Base-by-base conservation (phyloP, 2,329 filamentous ascomycete genomes). In the Leptodontidium sp. region DNA sequence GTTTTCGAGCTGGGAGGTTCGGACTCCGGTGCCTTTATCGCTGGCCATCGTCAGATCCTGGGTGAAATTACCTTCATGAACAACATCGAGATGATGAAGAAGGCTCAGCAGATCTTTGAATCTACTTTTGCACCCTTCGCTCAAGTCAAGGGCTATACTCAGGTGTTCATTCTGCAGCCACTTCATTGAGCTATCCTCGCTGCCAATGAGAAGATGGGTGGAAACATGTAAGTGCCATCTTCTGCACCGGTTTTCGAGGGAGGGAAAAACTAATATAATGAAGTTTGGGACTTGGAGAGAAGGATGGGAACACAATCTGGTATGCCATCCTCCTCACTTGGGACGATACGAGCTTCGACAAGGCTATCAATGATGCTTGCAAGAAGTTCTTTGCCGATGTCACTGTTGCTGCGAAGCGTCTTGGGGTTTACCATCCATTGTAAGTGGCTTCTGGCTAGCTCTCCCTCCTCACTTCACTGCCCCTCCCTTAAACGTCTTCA, bases 241-340 rank as follows among this genome's bases (percentile, higher is more conserved):
- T 12, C 8, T 15, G 1, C 12, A 3, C 12, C 29, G 1, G 29
- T 3, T 21, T 57, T 15, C 5, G 29, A 11, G 7, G 35, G 21
- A 14, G 53, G 15, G 1, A 43, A 38, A 4, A 17, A 21, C 35
- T 58, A 24, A 47, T 4, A 17, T 1, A 1, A 6, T n/a, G 7
- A 21, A 62, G 47, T 43, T 9, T 65, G 63, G 63, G 63, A 1
- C 43, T 65, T 2, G 40, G 38, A 29, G 32, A 52, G 2, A 58
- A 65, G 9, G 63, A 65, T 65, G 63, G 63, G 6, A 59, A 65
- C 40, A 52, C 40, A 9, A 24, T 65, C n/a, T 65, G 53, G 63
- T 29, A 15, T 3, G 52, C 63, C 14, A 49, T 49, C 5, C 14
- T 38, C 40, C 4, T 65, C 11, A 21, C 49, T 26, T 65, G 53